Evolutionary conservation across 768 basidiomycete genomes (phyloP), one percentile per base, ranked within the genome.

Genomic region (Lentinula raphanica): DNA sequence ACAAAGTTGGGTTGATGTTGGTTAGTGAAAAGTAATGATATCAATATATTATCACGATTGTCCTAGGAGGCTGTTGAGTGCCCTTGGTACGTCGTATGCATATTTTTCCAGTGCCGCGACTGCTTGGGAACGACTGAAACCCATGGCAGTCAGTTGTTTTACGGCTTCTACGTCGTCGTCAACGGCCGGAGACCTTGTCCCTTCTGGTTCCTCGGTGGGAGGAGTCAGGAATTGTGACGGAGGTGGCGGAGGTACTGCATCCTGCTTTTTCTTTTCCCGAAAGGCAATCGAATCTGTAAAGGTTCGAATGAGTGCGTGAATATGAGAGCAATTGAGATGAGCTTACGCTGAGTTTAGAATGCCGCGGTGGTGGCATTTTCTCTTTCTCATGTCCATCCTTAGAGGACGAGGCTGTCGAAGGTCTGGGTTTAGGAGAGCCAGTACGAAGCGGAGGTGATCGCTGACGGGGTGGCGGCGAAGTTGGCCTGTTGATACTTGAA

Each of bases 111-210:
- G 77, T 12, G 95, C 93, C 12, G 79, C 80, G 6, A 98, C 82
- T 0, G 92, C 91, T 68, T 94, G 86, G 15, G 76, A 70, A 40
- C 95, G 82, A 60, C 81, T 86, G 76, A 98, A 98, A 25, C 96
- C 96, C 94, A 98, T 97, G 19, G 80, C 81, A 48, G 85, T 85
- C 39, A 98, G 75, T 67, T 89, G 86, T 66, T 86, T 90, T 21
- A 94, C 88, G 1, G 86, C 74, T 60, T 86, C 85, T 12, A 86
- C 84, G 58, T 94, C 90, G 61, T 89, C 89, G 28, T 85, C 86
- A 12, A 77, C 75, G 12, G 80, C 79, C 1, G 87, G 83, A 2
- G 85, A 80, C 9, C 63, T 60, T 3, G 65, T 69, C 38, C 77
- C 66, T 29, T 67, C 60, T 0, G 73, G 68, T 61, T 82, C 79